These are phyloP conservation scores for Cystofilobasidium macerans DNA, from an alignment of 768 basidiomycete species.

Conservation along the genomic window DNA sequence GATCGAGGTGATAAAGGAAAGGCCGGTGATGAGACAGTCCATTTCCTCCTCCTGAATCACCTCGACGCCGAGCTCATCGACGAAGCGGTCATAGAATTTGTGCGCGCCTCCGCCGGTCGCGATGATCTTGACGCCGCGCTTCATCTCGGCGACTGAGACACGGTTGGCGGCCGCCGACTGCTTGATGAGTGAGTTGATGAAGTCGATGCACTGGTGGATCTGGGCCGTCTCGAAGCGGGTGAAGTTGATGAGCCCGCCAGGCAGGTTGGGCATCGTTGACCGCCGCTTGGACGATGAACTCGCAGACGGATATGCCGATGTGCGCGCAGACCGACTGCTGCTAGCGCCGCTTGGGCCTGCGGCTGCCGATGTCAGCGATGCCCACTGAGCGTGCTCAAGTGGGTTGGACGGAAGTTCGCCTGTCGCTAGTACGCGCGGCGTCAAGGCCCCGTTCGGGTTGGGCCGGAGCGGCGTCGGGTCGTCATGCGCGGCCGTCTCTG, in stretches of 20 bases:
- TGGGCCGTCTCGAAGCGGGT: constrained; percentile 90
- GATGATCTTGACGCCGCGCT: constrained; percentile 85
- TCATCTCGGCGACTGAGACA: constrained; percentile 83
- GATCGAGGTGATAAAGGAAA: constrained; percentile 90
- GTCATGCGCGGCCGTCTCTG: constrained; percentile 30
- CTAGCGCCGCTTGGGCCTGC: background rate
- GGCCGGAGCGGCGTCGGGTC: constrained; percentile 31
- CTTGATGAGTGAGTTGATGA: constrained; percentile 75
- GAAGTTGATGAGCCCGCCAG: constrained; percentile 94
- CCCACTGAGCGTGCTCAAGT: background rate
- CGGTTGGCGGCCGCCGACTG: constrained; percentile 74
- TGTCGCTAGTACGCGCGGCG: constrained; percentile 62
- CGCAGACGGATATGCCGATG: constrained; percentile 34
- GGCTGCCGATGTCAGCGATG: background rate
- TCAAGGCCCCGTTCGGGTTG: constrained; percentile 61
- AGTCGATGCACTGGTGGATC: constrained; percentile 69
- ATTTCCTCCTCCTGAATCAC: constrained; percentile 78
- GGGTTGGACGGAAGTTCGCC: constrained; percentile 8
- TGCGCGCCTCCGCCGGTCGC: constrained; percentile 97
- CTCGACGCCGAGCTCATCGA: constrained; percentile 56
- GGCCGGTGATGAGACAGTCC: constrained; percentile 92
- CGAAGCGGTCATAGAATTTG: constrained; percentile 77
- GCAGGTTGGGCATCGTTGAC: constrained; percentile 69
- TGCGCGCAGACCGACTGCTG: background rate
- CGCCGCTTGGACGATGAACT: constrained; percentile 48